Evolutionary conservation across 768 basidiomycete species (phyloP).

Genomic region (Boletus speciosus): DNA sequence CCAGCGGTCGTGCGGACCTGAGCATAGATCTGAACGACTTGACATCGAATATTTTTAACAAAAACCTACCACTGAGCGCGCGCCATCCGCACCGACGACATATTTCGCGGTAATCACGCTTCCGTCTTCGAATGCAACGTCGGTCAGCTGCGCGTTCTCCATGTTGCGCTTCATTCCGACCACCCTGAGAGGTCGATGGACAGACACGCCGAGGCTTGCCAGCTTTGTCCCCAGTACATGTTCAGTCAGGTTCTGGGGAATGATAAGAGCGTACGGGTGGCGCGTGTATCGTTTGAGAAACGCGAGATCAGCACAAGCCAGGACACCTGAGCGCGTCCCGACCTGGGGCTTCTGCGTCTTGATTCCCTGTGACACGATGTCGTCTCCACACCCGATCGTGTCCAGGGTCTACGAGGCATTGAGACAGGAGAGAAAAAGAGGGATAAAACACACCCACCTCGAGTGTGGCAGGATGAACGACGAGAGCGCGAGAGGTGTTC

Average conservation of each 20-base stretch:
- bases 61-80: constrained; percentile 40
- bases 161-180: constrained; percentile 34
- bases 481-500: constrained; percentile 44
- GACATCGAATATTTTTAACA: neutral
- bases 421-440: neutral
- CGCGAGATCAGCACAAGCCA: constrained; percentile 33
- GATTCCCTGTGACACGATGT: constrained; percentile 38
- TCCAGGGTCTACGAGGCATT: constrained; percentile 33
- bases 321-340: constrained; percentile 28
- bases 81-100: constrained; percentile 53
- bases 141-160: constrained; percentile 27
- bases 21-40: neutral
- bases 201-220: constrained; percentile 28
- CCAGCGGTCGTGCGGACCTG: constrained; percentile 45
- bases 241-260: constrained; percentile 49
- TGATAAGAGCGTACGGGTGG: constrained; percentile 40
- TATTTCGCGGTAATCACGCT: constrained; percentile 41
- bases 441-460: constrained; percentile 33
- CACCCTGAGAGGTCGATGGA: constrained; percentile 40
- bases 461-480: constrained; percentile 52
- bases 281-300: constrained; percentile 40
- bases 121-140: constrained; percentile 48
- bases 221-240: constrained; percentile 35
- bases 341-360: constrained; percentile 27
- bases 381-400: constrained; percentile 39